Percentiles rank a stretch among this genome's conserved stretches.
Evolutionary conservation across 768 basidiomycete species (phyloP).

Genomic region (Suillus hirtellus): DNA sequence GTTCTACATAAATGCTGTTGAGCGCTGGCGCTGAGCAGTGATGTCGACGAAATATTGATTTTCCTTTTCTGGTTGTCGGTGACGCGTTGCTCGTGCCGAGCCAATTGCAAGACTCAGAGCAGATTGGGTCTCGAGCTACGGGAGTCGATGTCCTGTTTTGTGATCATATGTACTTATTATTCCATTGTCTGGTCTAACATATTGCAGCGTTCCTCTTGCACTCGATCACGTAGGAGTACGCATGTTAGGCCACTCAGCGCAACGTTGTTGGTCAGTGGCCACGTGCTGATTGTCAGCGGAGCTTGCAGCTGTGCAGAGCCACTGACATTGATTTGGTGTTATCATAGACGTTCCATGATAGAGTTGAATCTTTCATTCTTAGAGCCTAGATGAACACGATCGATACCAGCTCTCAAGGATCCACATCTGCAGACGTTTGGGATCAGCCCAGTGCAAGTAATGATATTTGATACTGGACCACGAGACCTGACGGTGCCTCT

Average conservation of each 20-base stretch:
- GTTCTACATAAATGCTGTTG: not conserved
- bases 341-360: conserved; percentile 2
- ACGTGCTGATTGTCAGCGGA: not conserved
- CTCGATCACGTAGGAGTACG: not conserved
- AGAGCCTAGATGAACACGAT: conserved; percentile 1
- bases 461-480: not conserved
- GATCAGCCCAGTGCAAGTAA: conserved; percentile 12
- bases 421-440: conserved; percentile 14
- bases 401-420: conserved; percentile 7
- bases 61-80: not conserved
- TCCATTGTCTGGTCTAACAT: not conserved
- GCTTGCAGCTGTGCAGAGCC: not conserved
- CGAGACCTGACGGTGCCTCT: not conserved
- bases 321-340: not conserved
- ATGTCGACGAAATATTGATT: not conserved
- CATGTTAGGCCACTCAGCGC: too few relatives aligned
- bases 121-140: too few relatives aligned
- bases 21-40: not conserved
- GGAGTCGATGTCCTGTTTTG: not conserved
- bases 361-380: not conserved
- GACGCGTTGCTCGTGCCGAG: too few relatives aligned
- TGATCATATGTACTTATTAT: not conserved
- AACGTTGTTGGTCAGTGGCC: not conserved
- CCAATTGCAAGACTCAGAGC: too few relatives aligned
- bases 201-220: not conserved